Conservation (phyloP, 2,329 filamentous ascomycete genomes). For the Phialocephala subalpina region DNA sequence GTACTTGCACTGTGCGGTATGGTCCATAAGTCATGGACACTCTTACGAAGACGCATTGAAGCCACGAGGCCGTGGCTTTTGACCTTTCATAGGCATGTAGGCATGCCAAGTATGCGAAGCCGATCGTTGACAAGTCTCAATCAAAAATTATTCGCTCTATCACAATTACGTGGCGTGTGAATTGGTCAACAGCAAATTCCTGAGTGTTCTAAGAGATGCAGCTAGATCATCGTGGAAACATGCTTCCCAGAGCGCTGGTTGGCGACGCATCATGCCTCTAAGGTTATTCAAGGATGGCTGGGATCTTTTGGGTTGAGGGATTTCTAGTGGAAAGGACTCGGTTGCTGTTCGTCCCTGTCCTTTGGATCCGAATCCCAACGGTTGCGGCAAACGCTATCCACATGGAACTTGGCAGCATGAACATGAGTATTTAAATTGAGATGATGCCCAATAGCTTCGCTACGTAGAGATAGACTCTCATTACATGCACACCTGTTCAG, state of each 20-base stretch:
- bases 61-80: background rate
- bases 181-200: background rate
- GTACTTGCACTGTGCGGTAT: background rate
- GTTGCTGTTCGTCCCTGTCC: background rate
- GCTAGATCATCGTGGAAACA: background rate
- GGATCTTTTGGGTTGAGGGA: background rate
- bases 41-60: background rate
- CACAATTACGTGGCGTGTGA: background rate
- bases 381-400: background rate
- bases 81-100: background rate
- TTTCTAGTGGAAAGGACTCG: background rate
- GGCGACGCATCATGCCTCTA: background rate
- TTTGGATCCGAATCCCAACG: background rate
- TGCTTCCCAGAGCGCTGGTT: background rate
- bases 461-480: background rate
- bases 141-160: background rate
- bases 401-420: background rate
- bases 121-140: background rate
- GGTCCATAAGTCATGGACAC: background rate
- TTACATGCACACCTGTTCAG: background rate
- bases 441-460: background rate
- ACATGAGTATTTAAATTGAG: slow-evolving; percentile 1
- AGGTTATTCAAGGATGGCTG: background rate
- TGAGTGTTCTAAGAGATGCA: background rate
- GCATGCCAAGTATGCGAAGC: background rate